phyloP scores from a whole-genome alignment of 108 stramenopile genomes.

The Nitzschia sp. region DNA sequence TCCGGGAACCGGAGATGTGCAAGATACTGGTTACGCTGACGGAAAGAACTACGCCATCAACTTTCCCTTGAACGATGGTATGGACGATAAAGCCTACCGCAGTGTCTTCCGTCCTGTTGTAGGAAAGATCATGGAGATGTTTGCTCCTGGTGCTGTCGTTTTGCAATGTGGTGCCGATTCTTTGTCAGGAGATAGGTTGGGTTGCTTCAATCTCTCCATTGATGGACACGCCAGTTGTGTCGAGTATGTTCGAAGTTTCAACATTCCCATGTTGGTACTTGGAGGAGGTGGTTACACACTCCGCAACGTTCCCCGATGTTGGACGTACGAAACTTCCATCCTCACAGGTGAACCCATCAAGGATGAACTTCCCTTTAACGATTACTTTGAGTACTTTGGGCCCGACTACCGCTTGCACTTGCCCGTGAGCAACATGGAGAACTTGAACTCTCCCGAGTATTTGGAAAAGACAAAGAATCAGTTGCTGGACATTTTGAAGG shows the following conservation, averaged over 20 bases:
- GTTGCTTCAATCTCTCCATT: constrained; percentile 95
- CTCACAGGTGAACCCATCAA: constrained; percentile 83
- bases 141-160: constrained; percentile 94
- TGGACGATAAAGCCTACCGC: constrained; percentile 87
- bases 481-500: constrained; percentile 71
- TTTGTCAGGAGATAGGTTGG: constrained; percentile 95
- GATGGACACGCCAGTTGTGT: constrained; percentile 96
- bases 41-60: constrained; percentile 98
- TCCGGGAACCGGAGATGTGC: constrained; percentile 89
- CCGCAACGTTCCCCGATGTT: constrained; percentile 98
- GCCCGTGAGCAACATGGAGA: constrained; percentile 96
- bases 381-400: constrained; percentile 99
- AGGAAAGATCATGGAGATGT: constrained; percentile 95
- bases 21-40: constrained; percentile 81
- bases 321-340: constrained; percentile 97
- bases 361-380: constrained; percentile 95
- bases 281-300: constrained; percentile 99
- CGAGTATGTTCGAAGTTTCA: constrained; percentile 87
- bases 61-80: constrained; percentile 95
- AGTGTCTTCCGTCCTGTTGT: constrained; percentile 94
- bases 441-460: constrained; percentile 89
- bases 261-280: constrained; percentile 92
- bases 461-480: constrained; percentile 85
- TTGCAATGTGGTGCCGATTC: constrained; percentile 98
- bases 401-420: constrained; percentile 97